Conservation (phyloP, 2,329 filamentous ascomycete species). For the Penicillium paneum region DNA sequence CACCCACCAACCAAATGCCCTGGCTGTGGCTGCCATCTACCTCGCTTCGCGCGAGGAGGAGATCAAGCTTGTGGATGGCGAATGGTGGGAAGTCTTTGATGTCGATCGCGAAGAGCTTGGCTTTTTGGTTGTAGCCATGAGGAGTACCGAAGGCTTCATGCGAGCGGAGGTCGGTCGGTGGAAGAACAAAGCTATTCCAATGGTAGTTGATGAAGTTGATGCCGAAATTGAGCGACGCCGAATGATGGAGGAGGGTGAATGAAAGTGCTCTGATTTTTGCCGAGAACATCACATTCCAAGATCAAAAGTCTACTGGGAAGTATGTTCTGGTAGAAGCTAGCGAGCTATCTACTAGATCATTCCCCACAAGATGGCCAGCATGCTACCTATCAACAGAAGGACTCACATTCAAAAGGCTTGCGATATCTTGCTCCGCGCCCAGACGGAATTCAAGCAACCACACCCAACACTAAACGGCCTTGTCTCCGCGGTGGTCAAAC, state of each 20-base stretch:
- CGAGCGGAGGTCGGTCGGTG: slow-evolving; percentile 57
- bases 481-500: neutral
- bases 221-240: slow-evolving; percentile 56
- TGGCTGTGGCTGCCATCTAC: slow-evolving; percentile 88
- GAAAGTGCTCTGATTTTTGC: slow-evolving; percentile 16
- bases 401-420: neutral
- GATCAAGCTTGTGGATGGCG: slow-evolving; percentile 73
- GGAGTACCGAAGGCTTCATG: slow-evolving; percentile 72
- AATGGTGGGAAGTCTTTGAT: slow-evolving; percentile 99
- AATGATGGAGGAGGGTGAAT: slow-evolving; percentile 43
- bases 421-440: neutral
- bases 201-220: slow-evolving; percentile 59
- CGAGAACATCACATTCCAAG: neutral
- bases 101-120: slow-evolving; percentile 91
- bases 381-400: neutral
- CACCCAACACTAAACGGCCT: neutral
- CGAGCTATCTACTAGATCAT: neutral
- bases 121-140: slow-evolving; percentile 82
- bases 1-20: slow-evolving; percentile 81
- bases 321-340: neutral
- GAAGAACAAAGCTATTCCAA: slow-evolving; percentile 52
- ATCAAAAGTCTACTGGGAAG: neutral
- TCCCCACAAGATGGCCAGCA: neutral
- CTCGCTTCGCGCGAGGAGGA: slow-evolving; percentile 75
- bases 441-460: neutral